phyloP scores from a whole-genome alignment of 164 flowering plant genomes.

The Umbilicus rupestris region DNA sequence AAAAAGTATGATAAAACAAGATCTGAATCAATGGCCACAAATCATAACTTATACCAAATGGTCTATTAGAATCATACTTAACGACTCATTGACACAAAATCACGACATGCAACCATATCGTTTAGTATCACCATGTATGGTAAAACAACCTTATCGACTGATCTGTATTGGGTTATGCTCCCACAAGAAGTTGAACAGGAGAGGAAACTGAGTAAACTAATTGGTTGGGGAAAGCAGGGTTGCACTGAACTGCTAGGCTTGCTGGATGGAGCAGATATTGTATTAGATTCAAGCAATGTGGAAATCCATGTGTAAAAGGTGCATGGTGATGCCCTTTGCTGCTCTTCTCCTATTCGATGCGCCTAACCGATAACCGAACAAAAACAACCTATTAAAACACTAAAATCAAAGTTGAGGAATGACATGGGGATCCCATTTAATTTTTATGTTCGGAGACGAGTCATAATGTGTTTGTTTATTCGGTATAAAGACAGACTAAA shows the following conservation, averaged over 20 bases:
- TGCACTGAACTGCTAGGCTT: neutral
- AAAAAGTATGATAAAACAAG: no score
- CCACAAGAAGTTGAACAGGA: neutral
- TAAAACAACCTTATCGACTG: neutral
- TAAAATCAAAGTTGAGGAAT: neutral
- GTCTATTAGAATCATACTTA: no score
- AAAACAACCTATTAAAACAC: neutral
- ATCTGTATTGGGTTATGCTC: neutral
- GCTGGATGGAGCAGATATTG: neutral
- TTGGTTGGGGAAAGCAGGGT: no score
- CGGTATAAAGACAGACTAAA: no score
- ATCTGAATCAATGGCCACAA: no score
- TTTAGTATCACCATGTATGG: neutral
- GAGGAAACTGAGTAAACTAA: neutral
- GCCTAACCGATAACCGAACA: neutral
- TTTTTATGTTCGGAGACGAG: no score
- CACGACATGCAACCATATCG: no score
- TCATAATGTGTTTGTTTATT: no score
- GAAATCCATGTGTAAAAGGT: neutral
- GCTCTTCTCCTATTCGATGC: neutral
- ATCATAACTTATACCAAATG: no score
- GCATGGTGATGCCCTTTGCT: neutral
- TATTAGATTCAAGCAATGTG: neutral
- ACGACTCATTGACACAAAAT: no score
- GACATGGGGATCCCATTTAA: slow-evolving; percentile 1